These are phyloP conservation scores for Pichia sp. DNA, from an alignment of 1,139 yeast species.

Conservation along the genomic window DNA sequence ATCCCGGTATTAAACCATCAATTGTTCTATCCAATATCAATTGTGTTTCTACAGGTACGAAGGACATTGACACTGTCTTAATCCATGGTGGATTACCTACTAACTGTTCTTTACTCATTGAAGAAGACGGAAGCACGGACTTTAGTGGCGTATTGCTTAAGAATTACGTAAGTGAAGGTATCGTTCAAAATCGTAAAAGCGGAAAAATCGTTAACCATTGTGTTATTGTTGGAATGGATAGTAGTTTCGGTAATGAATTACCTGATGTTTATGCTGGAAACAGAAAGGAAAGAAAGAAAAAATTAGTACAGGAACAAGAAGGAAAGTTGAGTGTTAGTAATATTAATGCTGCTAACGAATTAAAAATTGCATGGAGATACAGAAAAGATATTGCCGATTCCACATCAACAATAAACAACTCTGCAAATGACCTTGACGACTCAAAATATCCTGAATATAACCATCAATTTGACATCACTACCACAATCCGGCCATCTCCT, in stretches of 20 bases:
- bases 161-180: conserved; percentile 73
- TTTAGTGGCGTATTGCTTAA: conserved; percentile 71
- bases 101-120: conserved; percentile 63
- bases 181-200: conserved; percentile 54
- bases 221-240: conserved; percentile 58
- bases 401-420: background rate
- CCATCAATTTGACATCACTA: conserved; percentile 72
- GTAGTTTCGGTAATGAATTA: conserved; percentile 61
- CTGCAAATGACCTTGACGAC: conserved; percentile 21
- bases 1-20: conserved; percentile 68
- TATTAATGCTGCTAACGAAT: conserved; percentile 43
- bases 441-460: conserved; percentile 47
- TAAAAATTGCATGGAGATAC: conserved; percentile 87
- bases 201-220: conserved; percentile 41
- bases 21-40: conserved; percentile 61
- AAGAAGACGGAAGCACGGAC: conserved; percentile 87
- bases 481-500: conserved; percentile 62
- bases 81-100: conserved; percentile 84
- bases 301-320: conserved; percentile 51
- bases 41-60: conserved; percentile 70
- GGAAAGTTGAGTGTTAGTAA: conserved; percentile 65
- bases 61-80: conserved; percentile 67
- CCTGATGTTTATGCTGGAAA: conserved; percentile 80
- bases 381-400: conserved; percentile 31
- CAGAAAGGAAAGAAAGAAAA: conserved; percentile 58